phyloP scores from a whole-genome alignment of 139 green algal species.

The Coelastrella sp. region DNA sequence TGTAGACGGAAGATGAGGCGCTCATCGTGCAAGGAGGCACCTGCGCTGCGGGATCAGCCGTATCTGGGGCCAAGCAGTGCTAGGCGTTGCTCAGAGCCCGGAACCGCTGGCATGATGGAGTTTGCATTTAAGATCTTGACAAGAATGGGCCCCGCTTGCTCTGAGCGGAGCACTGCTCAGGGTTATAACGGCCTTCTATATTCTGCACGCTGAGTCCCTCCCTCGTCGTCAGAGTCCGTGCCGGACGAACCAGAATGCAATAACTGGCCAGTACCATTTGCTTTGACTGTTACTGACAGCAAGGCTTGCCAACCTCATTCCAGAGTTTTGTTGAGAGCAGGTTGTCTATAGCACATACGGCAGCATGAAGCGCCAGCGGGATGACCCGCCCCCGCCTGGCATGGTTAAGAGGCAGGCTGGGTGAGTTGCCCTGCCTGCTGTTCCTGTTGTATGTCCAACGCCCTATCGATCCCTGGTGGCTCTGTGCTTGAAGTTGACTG shows the following conservation, averaged over 20 bases:
- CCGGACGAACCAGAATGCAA: neutral
- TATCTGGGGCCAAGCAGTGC: neutral
- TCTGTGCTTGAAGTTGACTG: neutral
- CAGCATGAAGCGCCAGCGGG: slow-evolving; percentile 45
- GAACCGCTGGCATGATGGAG: too few relatives aligned
- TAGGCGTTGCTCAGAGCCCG: neutral
- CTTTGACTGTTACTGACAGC: neutral
- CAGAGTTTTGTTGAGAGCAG: slow-evolving; percentile 20
- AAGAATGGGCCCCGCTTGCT: neutral
- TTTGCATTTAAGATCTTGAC: neutral
- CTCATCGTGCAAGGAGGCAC: neutral
- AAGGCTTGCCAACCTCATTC: slow-evolving; percentile 2
- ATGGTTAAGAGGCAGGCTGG: slow-evolving; percentile 37
- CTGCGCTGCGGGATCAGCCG: neutral
- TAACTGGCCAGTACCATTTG: neutral
- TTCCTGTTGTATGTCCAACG: neutral
- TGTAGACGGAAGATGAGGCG: neutral
- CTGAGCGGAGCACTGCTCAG: neutral
- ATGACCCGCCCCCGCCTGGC: slow-evolving; percentile 12
- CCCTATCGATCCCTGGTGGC: slow-evolving; percentile 23
- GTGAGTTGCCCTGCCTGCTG: neutral
- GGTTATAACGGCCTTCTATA: neutral
- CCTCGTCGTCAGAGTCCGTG: neutral
- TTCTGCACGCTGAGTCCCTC: neutral
- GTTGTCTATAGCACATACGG: neutral